Evolutionary conservation across 345 rosid genomes (phyloP), one percentile per base, ranked within the genome.

Genomic region (Carallia brachiata): DNA sequence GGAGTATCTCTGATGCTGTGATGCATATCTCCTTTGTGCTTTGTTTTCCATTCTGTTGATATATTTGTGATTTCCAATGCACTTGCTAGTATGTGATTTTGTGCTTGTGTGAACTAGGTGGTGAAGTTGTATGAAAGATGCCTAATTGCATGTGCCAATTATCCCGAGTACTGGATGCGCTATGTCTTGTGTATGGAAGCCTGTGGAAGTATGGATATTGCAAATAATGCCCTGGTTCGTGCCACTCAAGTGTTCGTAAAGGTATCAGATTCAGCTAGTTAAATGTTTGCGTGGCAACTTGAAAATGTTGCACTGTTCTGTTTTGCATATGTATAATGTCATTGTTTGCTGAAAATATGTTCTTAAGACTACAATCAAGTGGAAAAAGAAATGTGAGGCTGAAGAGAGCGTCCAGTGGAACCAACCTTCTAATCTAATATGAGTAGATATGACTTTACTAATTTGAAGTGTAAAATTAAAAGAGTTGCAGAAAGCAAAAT

Each of bases 191-290:
- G 90, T 83, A 90, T 92, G 99, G 85, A 87, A 82, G 81, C 79
- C 66, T 84, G 79, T 73, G 91, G 89, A 77, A 92, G 88, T 61
- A 75, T 77, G 87, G 99, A 96, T 77, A 90, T 92, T 80, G 96
- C 90, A 19, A 86, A 89, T 63, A 92, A 90, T 75, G 98, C 96
- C 17, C 96, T 96, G 71, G 72, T 82, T 78, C 95, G 98, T 78
- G 96, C 99, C 73, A 88, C 97, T 56, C 93, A 92, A 79, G 91
- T 88, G 58, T 96, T 92, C 77, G 99, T 96, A 69, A 96, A 96
- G 99, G 99, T 96, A 85, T 67, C 69, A 28, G 40, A 58, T 66
- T 54, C 31, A 13, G 28, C 53, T 55, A 23, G 60, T 55, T 55
- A 18, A 7, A 9, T 55, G 32, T 55, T 55, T 55, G 32, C 8